Evolutionary conservation across 768 basidiomycete species (phyloP), one percentile per base, ranked within the genome.

Genomic region (Russula virescens): DNA sequence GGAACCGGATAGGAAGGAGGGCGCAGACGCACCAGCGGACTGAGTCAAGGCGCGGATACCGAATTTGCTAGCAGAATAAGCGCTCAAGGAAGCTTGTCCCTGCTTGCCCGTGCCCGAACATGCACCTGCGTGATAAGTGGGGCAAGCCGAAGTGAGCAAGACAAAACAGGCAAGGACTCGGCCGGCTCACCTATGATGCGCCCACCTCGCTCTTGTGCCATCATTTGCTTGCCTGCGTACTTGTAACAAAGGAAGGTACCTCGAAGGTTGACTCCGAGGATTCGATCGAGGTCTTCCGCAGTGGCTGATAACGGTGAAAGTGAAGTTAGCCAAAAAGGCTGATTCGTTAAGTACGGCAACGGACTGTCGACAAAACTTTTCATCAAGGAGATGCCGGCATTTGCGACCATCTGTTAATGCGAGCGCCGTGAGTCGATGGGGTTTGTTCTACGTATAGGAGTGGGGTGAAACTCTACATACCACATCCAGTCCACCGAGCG

Each of bases 31-130:
- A 63, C 66, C 66, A 6, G 67, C 66, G 52, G 43, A 49, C 35
- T 74, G 72, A 8, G 73, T 74, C 26, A 75, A 47, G 2, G 66
- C 73, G 5, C 73, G 64, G 50, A 74, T 64, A 18, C 62, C 73
- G 46, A 74, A 75, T 58, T 76, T 76, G 14, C 70, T 69, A 2
- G 73, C 71, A 25, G 59, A 60, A 51, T 76, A 76, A 2, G 72
- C 68, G 48, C 62, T 18, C 9, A 67, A 21, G 25, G 58, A 28
- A 52, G 61, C 64, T 34, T 62, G 56, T 35, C 43, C 62, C 45
- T 60, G 26, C 61, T 55, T 56, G 2, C 60, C 46, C 25, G 62
- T 28, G 19, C 25, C 45, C 13, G 52, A 56, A 13, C 58, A 55
- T n/a, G 66, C 66, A 18, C 67, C 67, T 68, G 26, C 16, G 19